A percentile compares a stretch with the other conserved stretches of the same genome.
phyloP scores from a whole-genome alignment of 2,329 filamentous ascomycete genomes.

The Aspergillus ochraceus region DNA sequence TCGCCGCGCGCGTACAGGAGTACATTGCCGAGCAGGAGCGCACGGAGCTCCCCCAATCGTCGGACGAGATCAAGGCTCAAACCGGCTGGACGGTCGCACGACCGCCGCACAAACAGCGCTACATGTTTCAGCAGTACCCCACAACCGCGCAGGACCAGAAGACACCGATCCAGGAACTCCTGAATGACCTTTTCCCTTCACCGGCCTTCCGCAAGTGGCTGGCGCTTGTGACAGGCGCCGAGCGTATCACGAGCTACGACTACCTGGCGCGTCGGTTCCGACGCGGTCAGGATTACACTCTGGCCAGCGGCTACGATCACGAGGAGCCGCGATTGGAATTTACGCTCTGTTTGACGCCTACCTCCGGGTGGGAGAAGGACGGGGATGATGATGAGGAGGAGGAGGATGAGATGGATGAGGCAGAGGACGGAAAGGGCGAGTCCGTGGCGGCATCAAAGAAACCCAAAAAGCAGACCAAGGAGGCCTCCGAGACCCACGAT shows the following conservation, averaged over 20 bases:
- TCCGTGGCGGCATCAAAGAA: slow-evolving; percentile 46
- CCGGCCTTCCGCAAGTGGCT: slow-evolving; percentile 88
- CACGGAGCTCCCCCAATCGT: slow-evolving; percentile 43
- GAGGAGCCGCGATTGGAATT: slow-evolving; percentile 77
- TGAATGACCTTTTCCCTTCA: slow-evolving; percentile 81
- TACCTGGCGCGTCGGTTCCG: slow-evolving; percentile 85
- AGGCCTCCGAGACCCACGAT: slow-evolving; percentile 26
- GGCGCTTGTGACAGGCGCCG: slow-evolving; percentile 73
- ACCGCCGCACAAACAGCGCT: slow-evolving; percentile 94
- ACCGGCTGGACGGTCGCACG: slow-evolving; percentile 72
- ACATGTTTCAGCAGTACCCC: slow-evolving; percentile 69
- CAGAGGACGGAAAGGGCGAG: slow-evolving; percentile 47
- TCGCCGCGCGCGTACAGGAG: slow-evolving; percentile 67
- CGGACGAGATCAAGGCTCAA: slow-evolving; percentile 58
- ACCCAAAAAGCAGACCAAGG: slow-evolving; percentile 35
- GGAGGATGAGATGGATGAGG: slow-evolving; percentile 49
- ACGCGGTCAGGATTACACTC: slow-evolving; percentile 83
- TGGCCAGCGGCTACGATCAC: slow-evolving; percentile 78
- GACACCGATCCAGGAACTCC: slow-evolving; percentile 68
- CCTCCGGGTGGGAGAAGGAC: slow-evolving; percentile 77
- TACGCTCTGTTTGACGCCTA: slow-evolving; percentile 83
- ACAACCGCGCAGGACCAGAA: slow-evolving; percentile 33
- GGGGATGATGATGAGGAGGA: slow-evolving; percentile 56
- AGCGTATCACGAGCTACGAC: slow-evolving; percentile 67
- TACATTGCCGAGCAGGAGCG: slow-evolving; percentile 69